phyloP scores from a whole-genome alignment of 2,329 filamentous ascomycete genomes.

The Botryotinia calthae region DNA sequence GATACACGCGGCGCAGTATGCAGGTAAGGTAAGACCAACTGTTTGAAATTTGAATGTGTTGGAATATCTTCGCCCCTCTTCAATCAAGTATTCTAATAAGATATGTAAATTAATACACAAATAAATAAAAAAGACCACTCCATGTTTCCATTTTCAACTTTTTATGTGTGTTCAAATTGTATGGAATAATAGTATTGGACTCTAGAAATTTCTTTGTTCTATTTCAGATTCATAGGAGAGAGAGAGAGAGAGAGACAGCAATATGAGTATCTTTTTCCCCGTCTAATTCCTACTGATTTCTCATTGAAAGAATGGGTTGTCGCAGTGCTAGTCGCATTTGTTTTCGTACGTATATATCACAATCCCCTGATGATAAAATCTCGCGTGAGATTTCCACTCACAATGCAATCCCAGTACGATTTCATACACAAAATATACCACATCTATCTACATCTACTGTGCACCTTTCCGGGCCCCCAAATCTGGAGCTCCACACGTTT shows the following conservation, averaged over 20 bases:
- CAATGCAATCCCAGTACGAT: neutral
- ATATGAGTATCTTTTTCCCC: neutral
- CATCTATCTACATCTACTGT: neutral
- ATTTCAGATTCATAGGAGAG: neutral
- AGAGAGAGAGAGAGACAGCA: too few relatives aligned
- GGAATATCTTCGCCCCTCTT: neutral
- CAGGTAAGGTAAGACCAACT: neutral
- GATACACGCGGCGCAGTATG: neutral
- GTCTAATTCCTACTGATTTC: neutral
- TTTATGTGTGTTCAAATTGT: neutral
- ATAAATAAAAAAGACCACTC: neutral
- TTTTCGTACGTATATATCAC: neutral
- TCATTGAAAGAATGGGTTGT: neutral
- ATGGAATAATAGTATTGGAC: neutral
- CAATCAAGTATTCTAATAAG: neutral
- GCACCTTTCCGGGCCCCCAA: neutral
- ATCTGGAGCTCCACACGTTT: neutral
- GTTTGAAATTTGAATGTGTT: neutral
- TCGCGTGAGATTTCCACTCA: neutral
- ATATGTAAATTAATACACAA: too few relatives aligned
- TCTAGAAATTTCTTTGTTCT: neutral
- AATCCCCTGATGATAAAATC: too few relatives aligned
- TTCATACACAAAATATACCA: too few relatives aligned
- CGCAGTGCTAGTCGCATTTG: neutral
- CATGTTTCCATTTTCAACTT: accelerated